A percentile compares a stretch with the other conserved stretches of the same genome.
These are phyloP conservation scores for Zygoascus biomembranicola DNA, from an alignment of 805 yeast species.

Conservation along the genomic window DNA sequence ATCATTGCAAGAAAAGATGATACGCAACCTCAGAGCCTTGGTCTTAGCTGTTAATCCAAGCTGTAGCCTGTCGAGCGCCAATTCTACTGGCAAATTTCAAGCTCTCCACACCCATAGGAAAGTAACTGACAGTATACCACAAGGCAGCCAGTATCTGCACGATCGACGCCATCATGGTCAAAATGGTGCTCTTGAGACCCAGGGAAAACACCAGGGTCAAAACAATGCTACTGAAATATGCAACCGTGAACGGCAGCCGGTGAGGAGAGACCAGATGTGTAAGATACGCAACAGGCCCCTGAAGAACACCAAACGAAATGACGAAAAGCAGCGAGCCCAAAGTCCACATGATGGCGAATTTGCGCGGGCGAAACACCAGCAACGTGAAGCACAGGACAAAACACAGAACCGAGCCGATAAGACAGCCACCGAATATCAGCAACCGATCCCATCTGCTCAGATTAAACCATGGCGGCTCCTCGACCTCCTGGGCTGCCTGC, in stretches of 20 bases:
- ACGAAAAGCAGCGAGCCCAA: slow-evolving; percentile 84
- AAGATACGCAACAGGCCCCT: slow-evolving; percentile 81
- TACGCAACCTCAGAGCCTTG: too few species aligned
- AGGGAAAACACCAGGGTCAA: slow-evolving; percentile 74
- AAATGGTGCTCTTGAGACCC: slow-evolving; percentile 57
- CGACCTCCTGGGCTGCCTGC: slow-evolving; percentile 20
- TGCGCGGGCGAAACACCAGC: slow-evolving; percentile 78
- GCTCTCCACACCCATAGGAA: slow-evolving; percentile 91
- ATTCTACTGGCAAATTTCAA: slow-evolving; percentile 47
- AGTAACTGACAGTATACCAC: slow-evolving; percentile 84
- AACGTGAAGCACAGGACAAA: slow-evolving; percentile 73
- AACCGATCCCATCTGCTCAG: slow-evolving; percentile 70
- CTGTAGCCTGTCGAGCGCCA: slow-evolving; percentile 46
- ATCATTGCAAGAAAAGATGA: too few species aligned
- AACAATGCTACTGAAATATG: slow-evolving; percentile 74
- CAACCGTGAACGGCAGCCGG: slow-evolving; percentile 69
- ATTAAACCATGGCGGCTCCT: slow-evolving; percentile 33
- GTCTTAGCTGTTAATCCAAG: slow-evolving; percentile 29
- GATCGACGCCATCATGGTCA: slow-evolving; percentile 68
- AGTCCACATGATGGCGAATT: slow-evolving; percentile 82
- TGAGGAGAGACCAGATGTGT: slow-evolving; percentile 66
- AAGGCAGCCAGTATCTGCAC: slow-evolving; percentile 79
- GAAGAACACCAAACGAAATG: slow-evolving; percentile 79
- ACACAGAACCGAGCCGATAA: slow-evolving; percentile 70
- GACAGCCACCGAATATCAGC: slow-evolving; percentile 66